phyloP scores from a whole-genome alignment of 148 eudicot species.

The Fagopyrum tataricum region DNA sequence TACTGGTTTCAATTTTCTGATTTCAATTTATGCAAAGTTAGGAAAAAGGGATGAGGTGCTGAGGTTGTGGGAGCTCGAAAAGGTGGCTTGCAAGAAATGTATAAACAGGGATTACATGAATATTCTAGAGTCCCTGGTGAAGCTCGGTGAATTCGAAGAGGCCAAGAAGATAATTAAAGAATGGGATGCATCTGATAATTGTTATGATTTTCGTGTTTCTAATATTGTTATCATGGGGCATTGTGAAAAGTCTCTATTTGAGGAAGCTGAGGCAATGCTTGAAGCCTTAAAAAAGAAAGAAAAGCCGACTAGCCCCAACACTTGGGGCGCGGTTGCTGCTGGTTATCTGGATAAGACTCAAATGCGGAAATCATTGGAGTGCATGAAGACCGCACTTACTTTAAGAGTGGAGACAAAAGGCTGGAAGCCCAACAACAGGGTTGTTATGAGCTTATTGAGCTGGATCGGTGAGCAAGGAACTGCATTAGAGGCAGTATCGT shows the following conservation, averaged over 20 bases:
- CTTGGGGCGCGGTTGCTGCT: constrained; percentile 52
- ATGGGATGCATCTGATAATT: constrained; percentile 74
- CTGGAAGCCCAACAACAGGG: constrained; percentile 45
- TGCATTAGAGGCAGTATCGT: constrained; percentile 43
- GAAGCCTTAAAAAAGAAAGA: constrained; percentile 29
- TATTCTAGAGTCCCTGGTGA: constrained; percentile 59
- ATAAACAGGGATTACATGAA: constrained; percentile 64
- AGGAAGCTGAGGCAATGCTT: constrained; percentile 64
- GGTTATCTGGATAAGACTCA: constrained; percentile 49
- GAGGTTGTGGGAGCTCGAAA: constrained; percentile 78
- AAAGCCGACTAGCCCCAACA: constrained; percentile 32
- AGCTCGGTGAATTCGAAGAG: constrained; percentile 49
- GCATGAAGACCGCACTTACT: constrained; percentile 47
- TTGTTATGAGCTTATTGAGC: constrained; percentile 31
- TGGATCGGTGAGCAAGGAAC: constrained; percentile 53
- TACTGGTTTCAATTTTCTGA: constrained; percentile 61
- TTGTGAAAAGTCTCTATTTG: constrained; percentile 38
- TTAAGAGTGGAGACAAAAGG: constrained; percentile 31
- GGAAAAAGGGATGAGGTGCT: constrained; percentile 52
- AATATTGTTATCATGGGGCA: constrained; percentile 36
- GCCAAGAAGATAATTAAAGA: constrained; percentile 63
- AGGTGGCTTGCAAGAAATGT: constrained; percentile 50
- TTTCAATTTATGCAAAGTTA: constrained; percentile 60
- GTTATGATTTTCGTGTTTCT: constrained; percentile 64
- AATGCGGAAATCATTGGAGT: constrained; percentile 36